Conservation (phyloP, 768 basidiomycete species). For the Lactarius indigo region DNA sequence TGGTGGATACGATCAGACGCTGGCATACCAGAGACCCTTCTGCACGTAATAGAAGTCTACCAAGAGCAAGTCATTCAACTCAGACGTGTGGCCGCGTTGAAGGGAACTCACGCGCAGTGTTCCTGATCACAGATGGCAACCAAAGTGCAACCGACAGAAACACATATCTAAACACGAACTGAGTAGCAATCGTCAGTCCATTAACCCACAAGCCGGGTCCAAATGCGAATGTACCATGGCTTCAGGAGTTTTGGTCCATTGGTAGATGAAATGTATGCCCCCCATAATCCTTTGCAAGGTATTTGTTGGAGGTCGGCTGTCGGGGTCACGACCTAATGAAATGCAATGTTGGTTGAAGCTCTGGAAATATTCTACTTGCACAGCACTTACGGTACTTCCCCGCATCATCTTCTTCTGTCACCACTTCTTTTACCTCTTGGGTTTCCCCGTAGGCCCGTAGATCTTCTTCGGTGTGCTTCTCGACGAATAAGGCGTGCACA, state of each 20-base stretch:
- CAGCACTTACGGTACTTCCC: slow-evolving; percentile 23
- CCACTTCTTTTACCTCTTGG: slow-evolving; percentile 31
- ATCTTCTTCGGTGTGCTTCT: slow-evolving; percentile 31
- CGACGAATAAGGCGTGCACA: slow-evolving; percentile 31
- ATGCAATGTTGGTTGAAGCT: not conserved
- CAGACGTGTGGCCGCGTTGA: not conserved
- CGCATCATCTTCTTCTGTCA: slow-evolving; percentile 26
- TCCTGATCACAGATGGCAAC: slow-evolving; percentile 44
- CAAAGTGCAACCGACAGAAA: slow-evolving; percentile 48
- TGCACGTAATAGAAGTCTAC: slow-evolving; percentile 42
- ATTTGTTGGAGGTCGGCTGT: slow-evolving; percentile 46
- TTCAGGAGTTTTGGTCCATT: slow-evolving; percentile 42
- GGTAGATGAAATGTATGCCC: slow-evolving; percentile 34
- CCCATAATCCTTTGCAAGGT: slow-evolving; percentile 39
- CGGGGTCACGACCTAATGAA: slow-evolving; percentile 40
- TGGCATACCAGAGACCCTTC: slow-evolving; percentile 44
- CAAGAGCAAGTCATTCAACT: slow-evolving; percentile 5
- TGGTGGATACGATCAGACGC: not conserved
- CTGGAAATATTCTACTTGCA: not conserved
- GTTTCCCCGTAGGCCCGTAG: slow-evolving; percentile 31
- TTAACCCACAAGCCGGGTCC: not conserved
- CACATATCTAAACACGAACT: slow-evolving; percentile 52
- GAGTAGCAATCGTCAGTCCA: not conserved
- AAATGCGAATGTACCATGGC: slow-evolving; percentile 33
- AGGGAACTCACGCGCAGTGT: slow-evolving; percentile 39